Base-by-base conservation (phyloP, 139 green algal genomes). In the Chlorella sp. region DNA sequence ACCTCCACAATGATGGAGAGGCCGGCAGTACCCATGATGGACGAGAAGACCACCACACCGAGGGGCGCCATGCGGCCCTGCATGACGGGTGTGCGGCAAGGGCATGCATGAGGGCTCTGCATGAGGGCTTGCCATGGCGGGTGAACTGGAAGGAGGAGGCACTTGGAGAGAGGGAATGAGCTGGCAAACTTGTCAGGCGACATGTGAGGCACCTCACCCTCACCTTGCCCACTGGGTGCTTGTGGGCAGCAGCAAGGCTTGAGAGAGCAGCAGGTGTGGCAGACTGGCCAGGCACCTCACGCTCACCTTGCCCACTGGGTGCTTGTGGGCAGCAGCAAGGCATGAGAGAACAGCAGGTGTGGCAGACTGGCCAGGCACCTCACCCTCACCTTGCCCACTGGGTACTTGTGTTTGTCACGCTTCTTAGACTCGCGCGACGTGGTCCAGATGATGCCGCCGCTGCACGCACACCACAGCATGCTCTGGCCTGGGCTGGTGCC, bases 1-100 rank as follows among this genome's bases (percentile, higher is more conserved):
- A 69, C 63, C 63, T 69, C 63, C 20, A 35, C 32, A 27, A 69
- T 69, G 63, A 69, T 69, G 5, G 32, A 51, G 31, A 50, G 3
- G 63, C 63, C 63, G 2, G 63, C 63, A 29, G 63, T 69, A 32
- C 63, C 63, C 63, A 69, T 69, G 63, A 69, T 69, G 63, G 63
- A 35, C 4, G 63, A 69, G 63, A 69, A 69, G 6, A 69, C 63
- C 20, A 69, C 63, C 63, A 69, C 63, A 27, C 63, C 63, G 31
- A 69, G 63, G 31, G 63, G 63, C 4, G 63, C 63, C 63, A 69
- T 69, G 63, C 63, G 63, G 5, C 23, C 31, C 63, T 69, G 63
- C n/a, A n/a, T n/a, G 23, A 30, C 17, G 22, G 22, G 55, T 20
- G 27, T 64, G 55, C 20, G 55, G 27, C 55, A 64, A 30, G 22